Percentiles rank a stretch among this genome's conserved stretches.
phyloP scores from a whole-genome alignment of 163 green algal species.

The Scenedesmus sp. region DNA sequence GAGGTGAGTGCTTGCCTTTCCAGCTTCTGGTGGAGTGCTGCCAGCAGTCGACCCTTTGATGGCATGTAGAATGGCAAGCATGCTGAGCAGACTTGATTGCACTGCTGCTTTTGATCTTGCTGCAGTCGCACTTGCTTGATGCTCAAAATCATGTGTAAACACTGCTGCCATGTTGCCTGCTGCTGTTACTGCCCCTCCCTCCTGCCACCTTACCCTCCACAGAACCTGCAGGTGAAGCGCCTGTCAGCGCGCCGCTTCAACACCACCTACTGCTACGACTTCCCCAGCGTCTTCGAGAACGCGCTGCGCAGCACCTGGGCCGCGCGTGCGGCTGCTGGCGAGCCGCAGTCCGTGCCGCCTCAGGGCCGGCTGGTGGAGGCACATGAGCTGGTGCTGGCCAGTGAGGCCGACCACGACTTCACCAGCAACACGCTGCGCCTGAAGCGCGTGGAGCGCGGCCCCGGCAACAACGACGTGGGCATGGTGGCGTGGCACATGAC shows the following conservation, averaged over 20 bases:
- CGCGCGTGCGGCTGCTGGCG: constrained; percentile 58
- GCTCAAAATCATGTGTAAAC: no score
- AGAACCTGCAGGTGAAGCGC: constrained; percentile 86
- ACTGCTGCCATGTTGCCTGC: not conserved
- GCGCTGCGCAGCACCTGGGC: constrained; percentile 86
- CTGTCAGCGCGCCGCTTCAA: constrained; percentile 86
- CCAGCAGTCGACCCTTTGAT: no score
- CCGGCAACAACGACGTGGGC: constrained; percentile 82
- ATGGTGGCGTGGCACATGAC: constrained; percentile 94
- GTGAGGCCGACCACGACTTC: constrained; percentile 49
- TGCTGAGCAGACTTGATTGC: not conserved
- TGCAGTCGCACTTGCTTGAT: not conserved
- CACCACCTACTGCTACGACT: constrained; percentile 97
- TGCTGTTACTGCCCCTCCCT: not conserved
- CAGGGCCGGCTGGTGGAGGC: constrained; percentile 79
- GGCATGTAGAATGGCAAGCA: no score
- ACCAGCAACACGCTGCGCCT: constrained; percentile 49
- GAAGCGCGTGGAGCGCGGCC: constrained; percentile 45
- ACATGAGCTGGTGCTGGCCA: constrained; percentile 79
- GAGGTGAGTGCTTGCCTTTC: constrained; percentile 28
- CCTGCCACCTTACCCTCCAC: not conserved
- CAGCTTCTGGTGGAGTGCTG: not conserved
- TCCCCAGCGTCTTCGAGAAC: constrained; percentile 91
- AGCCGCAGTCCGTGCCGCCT: constrained; percentile 70
- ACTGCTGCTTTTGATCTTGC: not conserved